These are phyloP conservation scores for Candida tropicalis DNA, from an alignment of 1,139 yeast species.

Conservation along the genomic window DNA sequence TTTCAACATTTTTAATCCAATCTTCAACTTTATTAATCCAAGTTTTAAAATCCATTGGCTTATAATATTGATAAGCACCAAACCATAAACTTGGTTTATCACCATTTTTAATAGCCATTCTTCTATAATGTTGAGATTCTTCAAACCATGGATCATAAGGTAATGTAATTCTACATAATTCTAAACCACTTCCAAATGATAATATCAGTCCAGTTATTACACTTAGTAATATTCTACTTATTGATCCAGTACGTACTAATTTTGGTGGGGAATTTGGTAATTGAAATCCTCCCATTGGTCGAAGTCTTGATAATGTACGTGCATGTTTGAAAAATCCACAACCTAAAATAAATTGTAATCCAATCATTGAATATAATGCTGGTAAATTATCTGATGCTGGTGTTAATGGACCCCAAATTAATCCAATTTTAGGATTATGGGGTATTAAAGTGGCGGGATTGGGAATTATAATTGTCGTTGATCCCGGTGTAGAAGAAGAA, in stretches of 20 bases:
- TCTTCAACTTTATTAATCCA: slow-evolving; percentile 45
- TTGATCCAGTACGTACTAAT: slow-evolving; percentile 12
- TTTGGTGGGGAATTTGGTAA: slow-evolving; percentile 5
- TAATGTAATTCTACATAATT: slow-evolving; percentile 47
- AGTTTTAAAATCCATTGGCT: slow-evolving; percentile 53
- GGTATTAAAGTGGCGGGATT: slow-evolving; percentile 31
- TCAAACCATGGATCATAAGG: slow-evolving; percentile 69
- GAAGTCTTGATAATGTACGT: slow-evolving; percentile 15
- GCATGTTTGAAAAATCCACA: slow-evolving; percentile 29
- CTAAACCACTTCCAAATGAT: slow-evolving; percentile 47
- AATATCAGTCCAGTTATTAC: slow-evolving; percentile 26
- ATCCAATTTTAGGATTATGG: slow-evolving; percentile 56
- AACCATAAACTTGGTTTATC: slow-evolving; percentile 55
- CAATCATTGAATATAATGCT: slow-evolving; percentile 51
- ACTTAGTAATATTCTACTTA: slow-evolving; percentile 20
- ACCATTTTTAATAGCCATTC: slow-evolving; percentile 44
- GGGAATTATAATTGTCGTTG: slow-evolving; percentile 24
- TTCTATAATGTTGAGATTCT: slow-evolving; percentile 54
- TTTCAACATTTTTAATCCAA: slow-evolving; percentile 27
- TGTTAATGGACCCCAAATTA: slow-evolving; percentile 64
- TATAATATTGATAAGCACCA: slow-evolving; percentile 56
- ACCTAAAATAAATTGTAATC: slow-evolving; percentile 51
- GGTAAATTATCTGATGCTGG: slow-evolving; percentile 62
- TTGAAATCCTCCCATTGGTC: slow-evolving; percentile 10
- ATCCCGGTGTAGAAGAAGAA: slow-evolving; percentile 17